Base-by-base conservation (phyloP, 352 stramenopile species). In the Phytophthora macrochlamydospora region DNA sequence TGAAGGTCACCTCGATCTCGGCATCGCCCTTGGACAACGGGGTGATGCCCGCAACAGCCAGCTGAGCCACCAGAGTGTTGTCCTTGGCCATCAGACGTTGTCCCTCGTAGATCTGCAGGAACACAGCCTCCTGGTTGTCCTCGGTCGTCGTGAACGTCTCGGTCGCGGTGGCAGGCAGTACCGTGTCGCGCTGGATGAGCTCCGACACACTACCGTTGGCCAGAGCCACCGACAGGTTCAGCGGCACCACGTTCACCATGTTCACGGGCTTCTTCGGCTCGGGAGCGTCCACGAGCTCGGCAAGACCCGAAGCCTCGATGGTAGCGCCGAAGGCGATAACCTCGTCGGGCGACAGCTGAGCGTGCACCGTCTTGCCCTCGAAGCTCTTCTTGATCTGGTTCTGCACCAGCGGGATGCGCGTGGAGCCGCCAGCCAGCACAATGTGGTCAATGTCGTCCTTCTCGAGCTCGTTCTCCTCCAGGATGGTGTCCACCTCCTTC, bases 11-110 rank as follows among this genome's bases (percentile, higher is more conserved):
- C 54, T 98, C 90, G 58, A 98, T 91, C 71, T 98, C 91, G 12
- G 88, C 87, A 56, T 97, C 87, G 67, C 95, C 95, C 78, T 96
- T 95, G 29, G 92, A 88, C 67, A 91, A 77, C 40, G 87, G 75
- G 51, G 91, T 87, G 67, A 98, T 97, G 63, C 90, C 94, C 33
- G 76, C 67, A n/a, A 98, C 76, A 38, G 83, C 88, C 68, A 98
- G 89, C 74, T 95, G 90, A 51, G 92, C 95, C 56, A 98, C 73
- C 45, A 97, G 75, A 33, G 91, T 97, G 79, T 99, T 99, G 71
- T 98, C 94, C 67, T 98, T 97, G 51, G 95, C 98, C 95, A 99
- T 98, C 44, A 95, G 78, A 29, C 97, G 94, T 81, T 99, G 96
- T 32, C 97, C 97, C 68, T 98, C 94, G 71, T 95, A 98, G 53